Evolutionary conservation across 306 rosid species (phyloP).

Genomic region (Acacia confusa): DNA sequence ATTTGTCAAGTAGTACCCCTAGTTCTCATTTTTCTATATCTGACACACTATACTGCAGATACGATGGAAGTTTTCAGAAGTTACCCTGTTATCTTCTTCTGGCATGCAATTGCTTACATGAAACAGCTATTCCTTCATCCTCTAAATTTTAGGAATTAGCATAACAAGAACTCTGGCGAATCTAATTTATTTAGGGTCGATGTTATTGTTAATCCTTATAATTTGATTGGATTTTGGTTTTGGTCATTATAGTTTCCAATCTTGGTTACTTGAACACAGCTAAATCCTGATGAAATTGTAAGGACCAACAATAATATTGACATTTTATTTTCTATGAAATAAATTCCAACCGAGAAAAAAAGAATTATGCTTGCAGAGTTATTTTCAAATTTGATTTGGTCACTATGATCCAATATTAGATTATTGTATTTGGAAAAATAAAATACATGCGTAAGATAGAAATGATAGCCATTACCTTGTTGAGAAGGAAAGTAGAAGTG

Average conservation of each 20-base stretch:
- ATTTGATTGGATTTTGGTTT: too few species aligned
- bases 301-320: too few species aligned
- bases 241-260: too few species aligned
- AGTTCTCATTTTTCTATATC: background rate
- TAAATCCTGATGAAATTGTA: too few species aligned
- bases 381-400: too few species aligned
- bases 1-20: slow-evolving; percentile 9
- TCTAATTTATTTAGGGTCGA: background rate
- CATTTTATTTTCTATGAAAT: background rate
- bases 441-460: background rate
- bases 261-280: too few species aligned
- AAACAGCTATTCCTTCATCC: background rate
- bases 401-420: background rate
- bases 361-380: background rate
- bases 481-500: background rate
- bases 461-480: background rate
- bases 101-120: background rate
- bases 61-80: background rate
- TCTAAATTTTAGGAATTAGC: background rate
- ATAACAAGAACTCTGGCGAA: background rate
- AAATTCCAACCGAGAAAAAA: background rate
- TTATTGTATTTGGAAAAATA: background rate
- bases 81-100: background rate
- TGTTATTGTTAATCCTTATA: too few species aligned
- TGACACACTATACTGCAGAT: background rate